Base-by-base conservation (phyloP, 305 asterid genomes). In the Solanum aculeatissimum region DNA sequence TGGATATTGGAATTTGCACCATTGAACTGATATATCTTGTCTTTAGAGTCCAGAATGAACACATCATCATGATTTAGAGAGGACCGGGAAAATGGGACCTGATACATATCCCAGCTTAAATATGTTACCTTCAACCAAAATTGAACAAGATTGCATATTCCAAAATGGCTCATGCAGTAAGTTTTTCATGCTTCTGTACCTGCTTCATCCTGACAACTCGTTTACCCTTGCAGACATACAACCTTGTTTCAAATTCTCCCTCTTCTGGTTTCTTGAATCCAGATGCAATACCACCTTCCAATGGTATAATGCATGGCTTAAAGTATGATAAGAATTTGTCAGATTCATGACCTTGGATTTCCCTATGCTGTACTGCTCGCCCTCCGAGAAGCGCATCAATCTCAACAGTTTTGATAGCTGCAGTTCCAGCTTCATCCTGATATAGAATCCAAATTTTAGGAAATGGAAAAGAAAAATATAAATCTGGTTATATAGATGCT, bases 81-180 rank as follows among this genome's bases (percentile, higher is more conserved):
- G 83, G 98, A 96, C 88, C 99, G 97, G 77, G 94, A 88, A 89
- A 96, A 96, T 42, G 97, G 98, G 86, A 96, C 98, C 99, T 96
- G 89, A 87, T 53, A 82, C 82, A 71, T 74, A 86, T 47, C 23
- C 13, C 23, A 25, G 81, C 18, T 75, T 47, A 47, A 53, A 43
- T 80, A 78, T 78, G 86, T 62, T 51, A 72, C 55, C n/a, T 53
- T 81, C 19, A 35, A 71, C 63, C 81, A 51, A 47, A 72, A 55
- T 80, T 71, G 70, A 62, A 85, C 21, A 21, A 18, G 82, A 84
- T 29, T 38, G 25, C 25, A 75, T 47, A 32, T 86, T 14, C 55
- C 6, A 40, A n/a, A 58, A 19, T 77, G 35, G 49, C 65, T 25
- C 42, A 40, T 51, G 42, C 18, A 35, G 49, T 29, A 81, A 81